Evolutionary conservation across 345 rosid species (phyloP), one percentile per base, ranked within the genome.

Genomic region (Lepidium aucheri): DNA sequence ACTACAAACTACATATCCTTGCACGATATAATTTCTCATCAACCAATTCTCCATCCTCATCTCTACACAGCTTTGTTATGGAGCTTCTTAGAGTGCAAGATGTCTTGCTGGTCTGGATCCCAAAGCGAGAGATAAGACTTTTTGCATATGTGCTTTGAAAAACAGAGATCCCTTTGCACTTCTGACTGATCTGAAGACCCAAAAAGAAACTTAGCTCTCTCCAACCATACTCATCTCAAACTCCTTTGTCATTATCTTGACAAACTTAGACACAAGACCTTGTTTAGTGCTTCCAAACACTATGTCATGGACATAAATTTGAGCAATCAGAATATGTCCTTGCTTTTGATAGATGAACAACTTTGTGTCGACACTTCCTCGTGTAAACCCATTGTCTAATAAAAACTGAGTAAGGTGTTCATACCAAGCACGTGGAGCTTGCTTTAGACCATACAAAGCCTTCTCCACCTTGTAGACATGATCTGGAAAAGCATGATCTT

Each of bases 31-130:
- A 0, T 3, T 22, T 47, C 0, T 11, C 1, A 2, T 47, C 15
- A 0, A 47, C 53, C 0, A 6, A 6, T 6, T 11, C 7, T 1
- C 53, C 53, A 0, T 5, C 1, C 1, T 10, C 30, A 6, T 47
- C 53, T 0, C 11, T 11, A 0, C 4, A 17, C 0, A 47, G 15
- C 3, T 47, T 47, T 0, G 0, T 0, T 0, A 16, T 50, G 0
- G 54, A 24, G 0, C 54, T 50, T 16, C 24, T 50, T 0, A 18
- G 55, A 0, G 36, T 51, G 10, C 30, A 4, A 0, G 52, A 26
- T 0, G n/a, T 1, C 30, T 20, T 46, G 14, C 30, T 46, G 3
- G n/a, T 4, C 10, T 8, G 0, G 8, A 46, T 9, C 0, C 52
- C 30, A 0, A 46, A 46, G 0, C n/a, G n/a, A 9, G 20, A 3